Percentiles rank a stretch among this genome's conserved stretches.
These are phyloP conservation scores for Kodamaea laetipori DNA, from an alignment of 805 yeast genomes.

Conservation along the genomic window DNA sequence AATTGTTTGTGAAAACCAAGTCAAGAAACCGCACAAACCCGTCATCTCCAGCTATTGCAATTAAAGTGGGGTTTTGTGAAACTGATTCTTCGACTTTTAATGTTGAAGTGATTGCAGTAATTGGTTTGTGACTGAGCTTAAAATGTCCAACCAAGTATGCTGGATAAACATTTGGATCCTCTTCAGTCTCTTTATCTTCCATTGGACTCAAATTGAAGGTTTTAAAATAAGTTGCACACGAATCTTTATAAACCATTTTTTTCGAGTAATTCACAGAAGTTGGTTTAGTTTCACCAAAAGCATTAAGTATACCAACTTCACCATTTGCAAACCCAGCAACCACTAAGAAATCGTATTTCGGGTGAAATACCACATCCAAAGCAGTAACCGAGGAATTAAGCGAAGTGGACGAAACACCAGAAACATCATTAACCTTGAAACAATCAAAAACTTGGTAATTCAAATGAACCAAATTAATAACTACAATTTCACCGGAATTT, in stretches of 20 bases:
- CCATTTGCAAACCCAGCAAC: conserved; percentile 70
- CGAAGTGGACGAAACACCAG: not conserved
- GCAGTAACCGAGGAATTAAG: conserved; percentile 24
- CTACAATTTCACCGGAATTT: conserved; percentile 64
- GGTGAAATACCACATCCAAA: conserved; percentile 26
- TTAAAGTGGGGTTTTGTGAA: conserved; percentile 36
- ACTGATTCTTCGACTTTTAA: conserved; percentile 20
- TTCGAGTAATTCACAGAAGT: conserved; percentile 17
- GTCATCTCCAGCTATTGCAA: conserved; percentile 63
- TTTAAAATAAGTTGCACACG: conserved; percentile 38
- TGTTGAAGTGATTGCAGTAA: conserved; percentile 46
- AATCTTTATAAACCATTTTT: conserved; percentile 27
- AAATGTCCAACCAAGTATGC: conserved; percentile 53
- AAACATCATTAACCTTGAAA: not conserved
- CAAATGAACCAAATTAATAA: conserved; percentile 56
- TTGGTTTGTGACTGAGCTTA: conserved; percentile 59
- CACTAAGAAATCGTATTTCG: conserved; percentile 47
- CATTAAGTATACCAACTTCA: conserved; percentile 52
- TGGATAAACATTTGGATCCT: conserved; percentile 9
- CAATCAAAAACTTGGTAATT: conserved; percentile 50
- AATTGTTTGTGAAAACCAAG: conserved; percentile 35
- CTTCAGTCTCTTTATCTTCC: conserved; percentile 11
- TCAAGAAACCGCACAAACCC: conserved; percentile 64
- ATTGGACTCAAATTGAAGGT: conserved; percentile 39
- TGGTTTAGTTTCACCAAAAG: conserved; percentile 17